A percentile compares a stretch with the other conserved stretches of the same genome.
These are phyloP conservation scores for Berberis vulgaris DNA, from an alignment of 164 flowering plant genomes.

Conservation along the genomic window DNA sequence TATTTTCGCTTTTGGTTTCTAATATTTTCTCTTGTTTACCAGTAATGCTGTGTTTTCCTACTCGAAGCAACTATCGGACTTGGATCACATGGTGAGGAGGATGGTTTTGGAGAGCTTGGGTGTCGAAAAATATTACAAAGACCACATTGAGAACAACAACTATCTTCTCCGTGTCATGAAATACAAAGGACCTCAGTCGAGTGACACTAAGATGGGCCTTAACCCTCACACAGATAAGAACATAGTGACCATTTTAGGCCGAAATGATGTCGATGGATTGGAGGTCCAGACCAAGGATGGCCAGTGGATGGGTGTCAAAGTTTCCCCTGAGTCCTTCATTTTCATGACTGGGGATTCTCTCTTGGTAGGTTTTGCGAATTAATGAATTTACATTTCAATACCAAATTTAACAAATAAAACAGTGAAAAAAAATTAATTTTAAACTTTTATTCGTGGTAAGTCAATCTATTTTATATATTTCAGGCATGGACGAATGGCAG, in stretches of 20 bases:
- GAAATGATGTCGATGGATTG: neutral
- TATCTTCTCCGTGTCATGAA: neutral
- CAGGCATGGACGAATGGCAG: slow-evolving; percentile 1
- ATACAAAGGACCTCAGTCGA: neutral
- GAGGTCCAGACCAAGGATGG: neutral
- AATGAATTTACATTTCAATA: too few species aligned
- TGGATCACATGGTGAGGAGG: neutral
- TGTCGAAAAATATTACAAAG: neutral
- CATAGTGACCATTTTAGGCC: neutral
- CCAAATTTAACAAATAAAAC: too few species aligned
- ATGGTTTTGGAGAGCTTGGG: slow-evolving; percentile 1
- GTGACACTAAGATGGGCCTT: neutral
- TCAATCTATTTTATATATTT: neutral
- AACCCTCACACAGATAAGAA: neutral
- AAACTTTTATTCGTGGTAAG: slow-evolving; percentile 1
- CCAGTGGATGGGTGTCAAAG: neutral
- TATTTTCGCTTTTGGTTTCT: neutral
- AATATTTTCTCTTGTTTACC: neutral
- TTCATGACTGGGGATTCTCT: neutral
- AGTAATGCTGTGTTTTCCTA: neutral
- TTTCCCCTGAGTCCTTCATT: neutral
- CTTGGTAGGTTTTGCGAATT: too few species aligned
- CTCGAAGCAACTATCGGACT: neutral
- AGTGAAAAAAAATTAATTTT: too few species aligned
- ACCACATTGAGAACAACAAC: neutral